These are phyloP conservation scores for Firmiana major DNA, from an alignment of 345 rosid genomes.

Conservation along the genomic window DNA sequence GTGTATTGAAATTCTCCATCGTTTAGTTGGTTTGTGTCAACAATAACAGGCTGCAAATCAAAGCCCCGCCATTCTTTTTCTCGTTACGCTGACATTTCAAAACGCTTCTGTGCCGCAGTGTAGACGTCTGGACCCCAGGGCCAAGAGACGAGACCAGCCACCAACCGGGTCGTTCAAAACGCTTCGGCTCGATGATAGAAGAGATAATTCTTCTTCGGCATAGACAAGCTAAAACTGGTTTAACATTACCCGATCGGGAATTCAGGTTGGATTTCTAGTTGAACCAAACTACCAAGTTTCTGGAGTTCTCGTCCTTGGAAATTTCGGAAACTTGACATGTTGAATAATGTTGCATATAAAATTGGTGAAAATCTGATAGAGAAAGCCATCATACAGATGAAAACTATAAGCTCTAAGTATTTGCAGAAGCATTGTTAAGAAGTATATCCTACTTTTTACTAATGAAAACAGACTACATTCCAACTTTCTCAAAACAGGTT, in stretches of 20 bases:
- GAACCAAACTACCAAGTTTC: not conserved
- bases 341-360: not conserved
- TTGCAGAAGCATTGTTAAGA: not conserved
- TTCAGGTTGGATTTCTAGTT: not conserved
- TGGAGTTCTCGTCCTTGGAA: not conserved
- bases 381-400: not conserved
- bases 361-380: not conserved
- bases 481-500: conserved; percentile 14
- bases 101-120: too few species aligned
- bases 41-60: not conserved
- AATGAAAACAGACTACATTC: not conserved
- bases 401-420: not conserved
- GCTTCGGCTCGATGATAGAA: not conserved
- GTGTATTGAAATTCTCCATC: not conserved
- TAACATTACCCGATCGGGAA: not conserved
- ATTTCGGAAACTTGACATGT: not conserved
- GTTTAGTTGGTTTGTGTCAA: not conserved
- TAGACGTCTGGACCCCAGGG: not conserved
- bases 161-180: not conserved
- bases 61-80: not conserved
- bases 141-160: not conserved
- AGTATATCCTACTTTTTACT: not conserved
- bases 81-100: not conserved
- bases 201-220: not conserved
- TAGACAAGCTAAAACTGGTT: not conserved